These are phyloP conservation scores for Discostella pseudostelligera DNA, from an alignment of 108 stramenopile species.

Conservation along the genomic window DNA sequence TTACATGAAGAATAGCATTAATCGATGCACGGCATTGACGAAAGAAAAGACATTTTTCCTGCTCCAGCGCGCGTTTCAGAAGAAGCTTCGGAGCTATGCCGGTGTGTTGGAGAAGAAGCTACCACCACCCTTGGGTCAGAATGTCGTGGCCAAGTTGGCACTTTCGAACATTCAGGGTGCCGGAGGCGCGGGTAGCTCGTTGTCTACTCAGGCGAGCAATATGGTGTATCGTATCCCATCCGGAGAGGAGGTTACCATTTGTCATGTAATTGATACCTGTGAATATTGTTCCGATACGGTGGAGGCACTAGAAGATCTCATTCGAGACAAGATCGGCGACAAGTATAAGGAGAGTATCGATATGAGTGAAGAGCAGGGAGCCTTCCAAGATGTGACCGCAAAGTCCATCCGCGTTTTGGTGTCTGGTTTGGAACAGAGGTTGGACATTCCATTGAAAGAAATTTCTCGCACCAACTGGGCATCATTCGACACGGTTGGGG, in stretches of 20 bases:
- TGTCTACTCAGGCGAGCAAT: slow-evolving; percentile 14
- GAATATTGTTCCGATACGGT: slow-evolving; percentile 97
- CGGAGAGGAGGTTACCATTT: slow-evolving; percentile 87
- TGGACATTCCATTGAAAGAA: slow-evolving; percentile 76
- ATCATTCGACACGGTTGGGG: slow-evolving; percentile 84
- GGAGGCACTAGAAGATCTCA: slow-evolving; percentile 92
- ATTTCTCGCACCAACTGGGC: slow-evolving; percentile 85
- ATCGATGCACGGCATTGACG: slow-evolving; percentile 91
- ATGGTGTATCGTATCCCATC: slow-evolving; percentile 65
- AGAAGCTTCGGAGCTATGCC: slow-evolving; percentile 83
- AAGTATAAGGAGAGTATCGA: slow-evolving; percentile 81
- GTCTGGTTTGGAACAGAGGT: slow-evolving; percentile 74
- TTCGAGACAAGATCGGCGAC: slow-evolving; percentile 87
- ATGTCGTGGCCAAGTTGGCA: slow-evolving; percentile 47
- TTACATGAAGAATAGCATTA: slow-evolving; percentile 95
- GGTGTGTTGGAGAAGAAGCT: slow-evolving; percentile 75
- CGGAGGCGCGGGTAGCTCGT: neutral
- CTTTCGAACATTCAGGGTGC: slow-evolving; percentile 43
- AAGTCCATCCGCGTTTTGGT: slow-evolving; percentile 88
- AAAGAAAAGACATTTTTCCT: slow-evolving; percentile 94
- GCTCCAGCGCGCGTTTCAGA: slow-evolving; percentile 86
- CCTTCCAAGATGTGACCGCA: slow-evolving; percentile 90
- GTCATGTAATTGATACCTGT: slow-evolving; percentile 95
- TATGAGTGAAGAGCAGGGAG: slow-evolving; percentile 85
- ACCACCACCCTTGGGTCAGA: slow-evolving; percentile 53